Percentiles rank a stretch among this genome's conserved stretches.
These are phyloP conservation scores for Nemania sp. DNA, from an alignment of 2,329 filamentous ascomycete genomes.

Conservation along the genomic window DNA sequence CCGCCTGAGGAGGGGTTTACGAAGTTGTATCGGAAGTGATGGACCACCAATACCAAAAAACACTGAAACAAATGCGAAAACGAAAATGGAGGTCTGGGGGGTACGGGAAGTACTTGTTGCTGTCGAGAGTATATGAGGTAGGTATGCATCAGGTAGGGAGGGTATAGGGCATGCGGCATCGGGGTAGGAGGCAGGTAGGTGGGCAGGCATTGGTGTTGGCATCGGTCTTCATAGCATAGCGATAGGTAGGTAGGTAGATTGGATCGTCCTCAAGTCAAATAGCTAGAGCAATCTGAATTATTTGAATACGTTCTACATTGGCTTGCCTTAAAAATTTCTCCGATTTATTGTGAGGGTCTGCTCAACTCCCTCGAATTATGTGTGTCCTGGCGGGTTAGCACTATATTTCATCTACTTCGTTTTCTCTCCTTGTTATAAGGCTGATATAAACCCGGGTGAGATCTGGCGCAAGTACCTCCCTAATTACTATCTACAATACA, in stretches of 20 bases:
- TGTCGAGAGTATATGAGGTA: conserved; percentile 17
- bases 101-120: conserved; percentile 2
- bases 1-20: conserved; percentile 81
- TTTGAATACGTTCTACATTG: neutral
- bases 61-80: neutral
- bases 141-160: no score
- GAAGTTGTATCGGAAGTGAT: conserved; percentile 52
- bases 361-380: no score
- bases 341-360: no score
- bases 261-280: neutral
- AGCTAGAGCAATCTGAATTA: conserved; percentile 1
- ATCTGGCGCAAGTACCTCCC: no score
- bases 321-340: no score
- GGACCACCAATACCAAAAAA: no score
- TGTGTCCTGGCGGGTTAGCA: no score
- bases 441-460: no score
- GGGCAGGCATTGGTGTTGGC: neutral
- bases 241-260: conserved; percentile 15
- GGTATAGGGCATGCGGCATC: conserved; percentile 1
- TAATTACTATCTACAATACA: no score
- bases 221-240: neutral
- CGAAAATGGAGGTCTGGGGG: neutral
- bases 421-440: no score
- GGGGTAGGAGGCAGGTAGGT: no score
- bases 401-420: no score